Conservation (phyloP, 2,329 filamentous ascomycete species). For the Fusarium sulawesiense region DNA sequence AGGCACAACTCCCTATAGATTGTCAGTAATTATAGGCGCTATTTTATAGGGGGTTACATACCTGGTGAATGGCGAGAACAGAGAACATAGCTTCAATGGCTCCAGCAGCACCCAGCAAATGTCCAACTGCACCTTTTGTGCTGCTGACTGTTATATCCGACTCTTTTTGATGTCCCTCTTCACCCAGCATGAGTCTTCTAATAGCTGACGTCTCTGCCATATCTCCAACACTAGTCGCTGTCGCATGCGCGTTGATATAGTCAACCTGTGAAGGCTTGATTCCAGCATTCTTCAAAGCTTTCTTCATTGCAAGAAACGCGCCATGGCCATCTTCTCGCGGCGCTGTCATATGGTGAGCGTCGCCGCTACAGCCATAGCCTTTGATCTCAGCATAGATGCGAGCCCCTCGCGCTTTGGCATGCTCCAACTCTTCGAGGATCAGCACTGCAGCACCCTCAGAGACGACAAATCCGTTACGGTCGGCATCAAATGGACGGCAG, state of each 20-base stretch:
- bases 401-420: constrained; percentile 82
- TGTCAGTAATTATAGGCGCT: constrained; percentile 14
- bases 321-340: constrained; percentile 85
- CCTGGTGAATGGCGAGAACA: constrained; percentile 81
- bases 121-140: constrained; percentile 92
- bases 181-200: constrained; percentile 77
- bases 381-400: constrained; percentile 87
- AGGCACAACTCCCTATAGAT: constrained; percentile 78
- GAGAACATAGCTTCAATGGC: constrained; percentile 91
- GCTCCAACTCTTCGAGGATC: constrained; percentile 89
- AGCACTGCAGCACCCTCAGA: constrained; percentile 91
- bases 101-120: constrained; percentile 90
- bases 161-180: constrained; percentile 71
- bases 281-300: constrained; percentile 78
- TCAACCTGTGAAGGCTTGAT: constrained; percentile 78
- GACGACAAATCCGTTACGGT: constrained; percentile 88
- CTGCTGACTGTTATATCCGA: constrained; percentile 84
- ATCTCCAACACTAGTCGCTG: constrained; percentile 87
- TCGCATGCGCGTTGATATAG: constrained; percentile 97
- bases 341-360: constrained; percentile 94
- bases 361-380: constrained; percentile 91
- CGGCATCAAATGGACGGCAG: constrained; percentile 87
- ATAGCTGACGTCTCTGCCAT: constrained; percentile 89
- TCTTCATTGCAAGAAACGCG: constrained; percentile 85
- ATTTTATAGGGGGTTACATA: constrained; percentile 57